A percentile compares a stretch with the other conserved stretches of the same genome.
Conservation (phyloP, 1,139 yeast species). For the Debaryomyces robertsiae region DNA sequence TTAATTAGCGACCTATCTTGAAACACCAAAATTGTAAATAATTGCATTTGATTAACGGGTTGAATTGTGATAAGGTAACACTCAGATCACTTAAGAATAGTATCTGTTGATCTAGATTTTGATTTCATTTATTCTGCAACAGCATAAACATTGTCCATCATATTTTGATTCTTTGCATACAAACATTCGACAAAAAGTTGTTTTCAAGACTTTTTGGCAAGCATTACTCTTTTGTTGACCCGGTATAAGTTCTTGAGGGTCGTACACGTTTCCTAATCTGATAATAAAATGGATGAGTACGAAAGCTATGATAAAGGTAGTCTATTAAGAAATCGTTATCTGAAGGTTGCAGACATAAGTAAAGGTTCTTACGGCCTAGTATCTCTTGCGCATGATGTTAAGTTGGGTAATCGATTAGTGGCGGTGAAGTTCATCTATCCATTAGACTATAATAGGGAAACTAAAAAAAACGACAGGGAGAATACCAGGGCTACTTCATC, state of each 20-base stretch:
- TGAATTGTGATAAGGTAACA: no score
- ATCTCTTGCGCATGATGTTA: constrained; percentile 76
- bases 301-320: constrained; percentile 62
- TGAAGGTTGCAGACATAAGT: constrained; percentile 74
- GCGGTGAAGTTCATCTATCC: constrained; percentile 83
- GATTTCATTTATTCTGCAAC: background rate
- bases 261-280: constrained; percentile 4
- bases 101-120: constrained; percentile 2
- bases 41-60: constrained; percentile 2
- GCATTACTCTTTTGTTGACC: background rate
- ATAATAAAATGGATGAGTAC: constrained; percentile 45
- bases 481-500: constrained; percentile 37
- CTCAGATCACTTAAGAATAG: no score
- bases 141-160: background rate
- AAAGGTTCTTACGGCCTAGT: constrained; percentile 95
- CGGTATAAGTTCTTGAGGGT: constrained; percentile 3
- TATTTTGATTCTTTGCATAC: constrained; percentile 7
- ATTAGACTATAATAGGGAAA: constrained; percentile 38
- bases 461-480: constrained; percentile 26
- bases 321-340: constrained; percentile 63
- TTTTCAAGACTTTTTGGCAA: background rate
- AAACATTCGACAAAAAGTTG: background rate
- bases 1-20: constrained; percentile 13
- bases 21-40: constrained; percentile 1
- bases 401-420: constrained; percentile 54